Base-by-base conservation (phyloP, 2,329 filamentous ascomycete genomes). In the Diaporthe citri region DNA sequence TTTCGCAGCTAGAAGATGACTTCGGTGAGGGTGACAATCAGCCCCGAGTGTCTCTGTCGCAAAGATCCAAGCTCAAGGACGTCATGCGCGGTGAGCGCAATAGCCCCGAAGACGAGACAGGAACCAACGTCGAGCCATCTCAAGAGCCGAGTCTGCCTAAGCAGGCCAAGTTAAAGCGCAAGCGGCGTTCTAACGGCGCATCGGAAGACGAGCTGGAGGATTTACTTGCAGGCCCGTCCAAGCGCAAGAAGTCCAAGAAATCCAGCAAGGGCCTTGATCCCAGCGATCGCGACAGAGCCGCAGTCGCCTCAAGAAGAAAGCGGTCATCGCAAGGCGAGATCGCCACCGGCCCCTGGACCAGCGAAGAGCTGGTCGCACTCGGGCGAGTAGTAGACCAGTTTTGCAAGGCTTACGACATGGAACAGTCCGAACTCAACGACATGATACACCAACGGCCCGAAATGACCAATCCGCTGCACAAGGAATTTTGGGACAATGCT, bases 401-500 rank as follows among this genome's bases (percentile, higher is more conserved):
- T 80, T 82, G 86, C 57, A 81, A 84, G 0, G 82, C 87, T 13
- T 79, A 88, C 71, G 80, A 82, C 31, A 78, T 90, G 78, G 83
- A 82, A 1, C 84, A 89, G 74, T 67, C 78, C 28, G 79, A 88
- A 36, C 79, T 91, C n/a, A 91, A 90, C 72, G 82, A 59, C 15
- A 15, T 81, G 59, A 77, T 77, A 0, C 75, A 78, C 28, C 56
- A 77, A 28, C 74, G 78, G 22, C 62, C 80, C 5, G 77, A 77
- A 25, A 55, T 56, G 4, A 39, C 71, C 22, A 71, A 76, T 10
- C 83, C 20, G 74, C 17, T 79, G 6, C 81, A 86, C 74, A 80
- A 81, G 8, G 83, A 87, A 15, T 84, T 93, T 12, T 92, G 90
- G 90, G 79, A 82, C 22, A 78, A 79, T 4, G 82, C 92, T n/a